Evolutionary conservation across 257 asterid species (phyloP).

Genomic region (Misopates orontium): DNA sequence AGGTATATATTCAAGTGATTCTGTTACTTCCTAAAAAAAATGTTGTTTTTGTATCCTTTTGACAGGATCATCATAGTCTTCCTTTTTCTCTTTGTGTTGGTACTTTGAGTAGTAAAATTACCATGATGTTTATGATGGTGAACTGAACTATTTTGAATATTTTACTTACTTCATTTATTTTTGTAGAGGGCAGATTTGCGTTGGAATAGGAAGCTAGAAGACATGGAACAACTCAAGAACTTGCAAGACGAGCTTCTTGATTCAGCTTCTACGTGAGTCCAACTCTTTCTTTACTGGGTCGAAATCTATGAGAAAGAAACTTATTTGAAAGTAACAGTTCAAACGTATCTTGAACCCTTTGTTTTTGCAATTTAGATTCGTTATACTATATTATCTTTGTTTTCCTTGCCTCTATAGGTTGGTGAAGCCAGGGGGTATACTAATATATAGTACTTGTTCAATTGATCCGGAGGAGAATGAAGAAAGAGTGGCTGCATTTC

Average conservation of each 20-base stretch:
- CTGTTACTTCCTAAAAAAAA: not conserved
- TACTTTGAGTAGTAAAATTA: constrained; percentile 6
- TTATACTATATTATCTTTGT: not conserved
- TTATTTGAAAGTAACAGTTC: not conserved
- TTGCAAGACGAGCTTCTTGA: constrained; percentile 87
- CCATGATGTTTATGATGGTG: not conserved
- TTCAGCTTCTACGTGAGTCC: constrained; percentile 75
- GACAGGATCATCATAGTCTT: not conserved
- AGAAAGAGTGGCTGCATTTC: constrained; percentile 85
- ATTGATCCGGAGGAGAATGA: constrained; percentile 86
- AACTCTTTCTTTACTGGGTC: constrained; percentile 5
- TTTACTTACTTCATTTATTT: constrained; percentile 21
- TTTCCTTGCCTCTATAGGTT: constrained; percentile 50
- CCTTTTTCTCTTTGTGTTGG: not conserved
- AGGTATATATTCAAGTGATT: constrained; percentile 46
- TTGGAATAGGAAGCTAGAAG: constrained; percentile 86
- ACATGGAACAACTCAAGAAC: constrained; percentile 73
- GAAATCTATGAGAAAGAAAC: not conserved
- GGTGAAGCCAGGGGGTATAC: constrained; percentile 77
- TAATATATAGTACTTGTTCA: constrained; percentile 90
- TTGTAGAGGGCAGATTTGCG: constrained; percentile 92
- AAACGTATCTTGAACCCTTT: constrained; percentile 2
- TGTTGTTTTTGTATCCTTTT: constrained; percentile 2
- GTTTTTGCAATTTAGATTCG: not conserved
- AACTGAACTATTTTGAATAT: constrained; percentile 11